Evolutionary conservation across 768 basidiomycete species (phyloP).

Genomic region (Phanerodontia chrysosporium): DNA sequence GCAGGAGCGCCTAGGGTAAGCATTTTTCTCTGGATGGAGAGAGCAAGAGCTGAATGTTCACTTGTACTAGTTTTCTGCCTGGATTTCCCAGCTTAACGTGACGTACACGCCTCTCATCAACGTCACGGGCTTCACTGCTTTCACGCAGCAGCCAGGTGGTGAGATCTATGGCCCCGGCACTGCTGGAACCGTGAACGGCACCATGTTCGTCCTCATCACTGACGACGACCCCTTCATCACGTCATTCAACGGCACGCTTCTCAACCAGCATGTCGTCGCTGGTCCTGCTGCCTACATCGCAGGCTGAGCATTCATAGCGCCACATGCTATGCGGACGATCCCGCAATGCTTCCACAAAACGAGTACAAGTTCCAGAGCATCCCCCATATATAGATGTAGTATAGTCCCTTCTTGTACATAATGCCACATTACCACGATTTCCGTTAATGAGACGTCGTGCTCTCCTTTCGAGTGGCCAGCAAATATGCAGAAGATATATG

Average conservation of each 20-base stretch:
- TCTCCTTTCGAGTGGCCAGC: no score
- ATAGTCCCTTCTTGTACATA: no score
- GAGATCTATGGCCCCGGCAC: slow-evolving; percentile 37
- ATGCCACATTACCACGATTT: no score
- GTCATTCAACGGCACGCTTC: slow-evolving; percentile 50
- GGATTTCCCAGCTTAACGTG: slow-evolving; percentile 58
- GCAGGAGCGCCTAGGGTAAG: slow-evolving; percentile 39
- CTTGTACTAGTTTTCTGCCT: slow-evolving; percentile 41
- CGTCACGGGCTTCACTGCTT: slow-evolving; percentile 37
- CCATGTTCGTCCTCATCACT: slow-evolving; percentile 50
- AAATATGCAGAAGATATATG: no score
- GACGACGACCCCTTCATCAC: slow-evolving; percentile 48
- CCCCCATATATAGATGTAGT: no score
- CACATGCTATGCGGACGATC: no score
- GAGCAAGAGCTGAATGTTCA: not conserved
- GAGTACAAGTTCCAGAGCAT: no score
- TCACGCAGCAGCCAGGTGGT: slow-evolving; percentile 45
- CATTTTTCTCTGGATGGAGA: not conserved
- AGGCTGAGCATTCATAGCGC: slow-evolving; percentile 28
- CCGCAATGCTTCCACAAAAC: no score
- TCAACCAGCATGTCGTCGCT: slow-evolving; percentile 52
- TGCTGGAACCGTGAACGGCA: slow-evolving; percentile 45
- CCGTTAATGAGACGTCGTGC: no score
- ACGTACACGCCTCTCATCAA: slow-evolving; percentile 50
- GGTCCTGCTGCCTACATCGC: slow-evolving; percentile 49